phyloP scores from a whole-genome alignment of 768 basidiomycete genomes.

The Lactarius sp. region DNA sequence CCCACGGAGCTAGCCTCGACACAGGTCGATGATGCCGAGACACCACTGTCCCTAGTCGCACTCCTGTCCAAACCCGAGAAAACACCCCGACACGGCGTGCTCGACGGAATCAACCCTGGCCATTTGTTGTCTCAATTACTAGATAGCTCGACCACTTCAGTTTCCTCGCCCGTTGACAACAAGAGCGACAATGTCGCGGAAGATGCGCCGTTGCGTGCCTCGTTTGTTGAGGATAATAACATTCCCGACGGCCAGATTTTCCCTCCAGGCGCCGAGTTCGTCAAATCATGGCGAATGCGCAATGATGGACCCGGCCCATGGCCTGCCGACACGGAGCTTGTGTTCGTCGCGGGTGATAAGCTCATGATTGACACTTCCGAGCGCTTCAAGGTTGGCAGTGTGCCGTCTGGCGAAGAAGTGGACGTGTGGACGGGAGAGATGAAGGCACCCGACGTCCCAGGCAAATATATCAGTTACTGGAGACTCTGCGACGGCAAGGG shows the following conservation, averaged over 20 bases:
- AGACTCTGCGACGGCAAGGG: conserved; percentile 55
- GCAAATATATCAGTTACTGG: conserved; percentile 77
- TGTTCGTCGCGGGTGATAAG: conserved; percentile 67
- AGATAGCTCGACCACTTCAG: conserved; percentile 10
- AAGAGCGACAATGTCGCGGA: conserved; percentile 3
- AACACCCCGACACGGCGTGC: conserved; percentile 5
- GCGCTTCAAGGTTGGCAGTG: conserved; percentile 48
- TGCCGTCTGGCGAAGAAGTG: conserved; percentile 52
- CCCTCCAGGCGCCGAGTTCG: conserved; percentile 80
- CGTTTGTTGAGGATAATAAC: conserved; percentile 61
- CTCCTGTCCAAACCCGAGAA: conserved; percentile 22
- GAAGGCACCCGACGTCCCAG: conserved; percentile 74
- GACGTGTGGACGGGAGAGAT: conserved; percentile 71
- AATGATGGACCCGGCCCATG: conserved; percentile 62
- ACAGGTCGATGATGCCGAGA: conserved; percentile 6
- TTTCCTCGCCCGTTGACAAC: conserved; percentile 9
- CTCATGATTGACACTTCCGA: conserved; percentile 39
- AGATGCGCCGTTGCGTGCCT: conserved; percentile 42
- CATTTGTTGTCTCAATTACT: conserved; percentile 21
- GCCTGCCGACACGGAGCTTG: conserved; percentile 63
- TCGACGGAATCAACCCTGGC: conserved; percentile 17
- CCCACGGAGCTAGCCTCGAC: conserved; percentile 22
- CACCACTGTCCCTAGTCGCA: conserved; percentile 13
- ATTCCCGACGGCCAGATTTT: conserved; percentile 71
- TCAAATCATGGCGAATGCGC: conserved; percentile 74